Percentiles rank a stretch among this genome's conserved stretches.
These are phyloP conservation scores for Talaromyces adpressus DNA, from an alignment of 495 filamentous ascomycete species.

Conservation along the genomic window DNA sequence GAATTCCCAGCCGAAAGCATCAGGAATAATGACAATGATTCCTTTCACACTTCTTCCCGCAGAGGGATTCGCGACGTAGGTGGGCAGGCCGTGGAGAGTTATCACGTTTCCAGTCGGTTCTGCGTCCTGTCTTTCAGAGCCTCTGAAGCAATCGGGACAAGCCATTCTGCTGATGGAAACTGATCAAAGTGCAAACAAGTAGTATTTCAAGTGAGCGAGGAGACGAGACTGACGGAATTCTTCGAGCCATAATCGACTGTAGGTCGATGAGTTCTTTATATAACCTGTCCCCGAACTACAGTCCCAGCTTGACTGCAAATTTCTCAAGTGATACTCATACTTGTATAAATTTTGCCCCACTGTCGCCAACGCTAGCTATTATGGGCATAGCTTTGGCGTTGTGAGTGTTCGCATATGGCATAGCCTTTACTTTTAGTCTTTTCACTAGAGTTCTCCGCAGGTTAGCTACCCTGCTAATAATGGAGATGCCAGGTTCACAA, in stretches of 20 bases:
- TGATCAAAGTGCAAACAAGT: not conserved
- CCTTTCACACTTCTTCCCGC: constrained; percentile 28
- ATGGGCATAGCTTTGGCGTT: not conserved
- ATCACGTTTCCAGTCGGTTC: constrained; percentile 20
- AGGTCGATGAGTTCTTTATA: not conserved
- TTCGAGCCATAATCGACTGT: not conserved
- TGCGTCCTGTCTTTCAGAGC: constrained; percentile 19
- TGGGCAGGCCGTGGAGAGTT: constrained; percentile 40
- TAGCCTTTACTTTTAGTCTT: too few relatives aligned
- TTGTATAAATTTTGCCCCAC: not conserved
- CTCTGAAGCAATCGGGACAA: constrained; percentile 26
- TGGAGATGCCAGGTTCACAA: too few relatives aligned
- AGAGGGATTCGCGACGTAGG: constrained; percentile 39
- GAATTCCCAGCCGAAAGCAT: constrained; percentile 53
- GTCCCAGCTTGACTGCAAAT: too few relatives aligned
- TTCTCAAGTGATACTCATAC: not conserved
- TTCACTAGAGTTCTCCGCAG: too few relatives aligned
- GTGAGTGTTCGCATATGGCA: too few relatives aligned
- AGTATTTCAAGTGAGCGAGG: not conserved
- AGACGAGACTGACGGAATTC: not conserved
- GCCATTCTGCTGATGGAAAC: constrained; percentile 14
- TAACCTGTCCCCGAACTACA: not conserved
- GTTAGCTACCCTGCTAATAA: too few relatives aligned
- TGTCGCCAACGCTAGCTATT: not conserved
- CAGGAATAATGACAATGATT: constrained; percentile 47